Evolutionary conservation across 257 asterid species (phyloP), one percentile per base, ranked within the genome.

Genomic region (Thymus mandschuricus): DNA sequence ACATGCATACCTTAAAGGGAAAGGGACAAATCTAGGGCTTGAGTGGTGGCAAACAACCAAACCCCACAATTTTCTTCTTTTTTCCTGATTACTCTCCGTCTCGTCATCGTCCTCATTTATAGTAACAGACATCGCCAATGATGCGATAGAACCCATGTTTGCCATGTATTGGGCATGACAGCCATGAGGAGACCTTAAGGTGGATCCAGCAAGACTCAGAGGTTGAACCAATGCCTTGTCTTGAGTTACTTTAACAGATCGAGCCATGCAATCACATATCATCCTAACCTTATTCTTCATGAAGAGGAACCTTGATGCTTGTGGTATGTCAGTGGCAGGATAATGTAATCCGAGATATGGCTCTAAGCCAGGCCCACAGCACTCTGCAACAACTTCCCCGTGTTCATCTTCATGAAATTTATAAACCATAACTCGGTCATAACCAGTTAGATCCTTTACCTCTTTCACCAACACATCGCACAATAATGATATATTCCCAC

Each of bases 321-420:
- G 96, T 11, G 96, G 96, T 59, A 89, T 87, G 70, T 89, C 94
- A 30, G 91, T 89, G 33, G 96, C 91, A 30, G 96, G 96, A 75
- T 89, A 87, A 75, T 89, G 94, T 78, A 87, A 72, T 67, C 96
- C 96, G 59, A 87, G 74, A 69, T 85, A 89, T 27, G 94, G 88
- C n/a, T 89, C 96, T 70, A 84, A 66, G 57, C 81, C 82, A 29
- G 83, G 82, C 61, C 72, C 75, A 33, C 75, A 62, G 71, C 80
- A 80, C 86, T 89, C 96, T 1, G 96, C 86, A 15, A 89, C 50
- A 33, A 89, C 94, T 73, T 89, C 94, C 54, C 96, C 96, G 11
- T 89, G 96, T 38, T 81, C 90, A 28, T 89, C 96, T 49, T 87
- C 94, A 33, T 89, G 96, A 76, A 89, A 89, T 60, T 85, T 87